Percentiles rank a stretch among this genome's conserved stretches.
phyloP scores from a whole-genome alignment of 176 grass and related monocot genomes.

The Triticum turgidum region DNA sequence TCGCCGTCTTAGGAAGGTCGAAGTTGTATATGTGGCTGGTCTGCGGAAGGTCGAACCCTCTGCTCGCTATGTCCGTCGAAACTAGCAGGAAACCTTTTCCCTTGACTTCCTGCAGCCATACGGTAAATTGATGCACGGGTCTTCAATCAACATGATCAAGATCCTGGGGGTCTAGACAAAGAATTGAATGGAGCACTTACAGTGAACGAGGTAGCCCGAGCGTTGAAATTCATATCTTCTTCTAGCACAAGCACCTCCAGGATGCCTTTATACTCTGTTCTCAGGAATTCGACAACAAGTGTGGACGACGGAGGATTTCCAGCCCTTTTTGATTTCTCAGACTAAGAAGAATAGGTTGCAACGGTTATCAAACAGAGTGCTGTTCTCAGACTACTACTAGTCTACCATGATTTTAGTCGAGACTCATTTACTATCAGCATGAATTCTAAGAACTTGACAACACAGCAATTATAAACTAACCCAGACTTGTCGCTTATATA shows the following conservation, averaged over 20 bases:
- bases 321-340: constrained; percentile 71
- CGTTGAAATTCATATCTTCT: constrained; percentile 95
- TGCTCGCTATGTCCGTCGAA: constrained; percentile 77
- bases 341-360: constrained; percentile 45
- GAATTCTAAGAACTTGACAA: neutral
- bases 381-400: neutral
- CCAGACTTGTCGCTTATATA: neutral
- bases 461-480: neutral
- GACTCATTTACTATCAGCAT: constrained; percentile 1
- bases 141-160: neutral
- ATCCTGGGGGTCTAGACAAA: neutral
- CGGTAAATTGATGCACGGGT: neutral
- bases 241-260: constrained; percentile 71
- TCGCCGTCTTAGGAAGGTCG: constrained; percentile 74
- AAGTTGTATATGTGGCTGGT: constrained; percentile 95
- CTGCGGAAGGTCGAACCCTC: constrained; percentile 89
- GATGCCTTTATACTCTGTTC: constrained; percentile 53
- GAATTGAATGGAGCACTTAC: constrained; percentile 28
- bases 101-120: constrained; percentile 59
- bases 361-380: constrained; percentile 5
- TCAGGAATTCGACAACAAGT: constrained; percentile 59
- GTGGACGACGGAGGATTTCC: constrained; percentile 63
- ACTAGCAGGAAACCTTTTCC: constrained; percentile 70
- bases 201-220: constrained; percentile 64
- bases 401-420: neutral